A percentile compares a stretch with the other conserved stretches of the same genome.
These are phyloP conservation scores for Eutrema salsugineum DNA, from an alignment of 441 rosid species.

Conservation along the genomic window DNA sequence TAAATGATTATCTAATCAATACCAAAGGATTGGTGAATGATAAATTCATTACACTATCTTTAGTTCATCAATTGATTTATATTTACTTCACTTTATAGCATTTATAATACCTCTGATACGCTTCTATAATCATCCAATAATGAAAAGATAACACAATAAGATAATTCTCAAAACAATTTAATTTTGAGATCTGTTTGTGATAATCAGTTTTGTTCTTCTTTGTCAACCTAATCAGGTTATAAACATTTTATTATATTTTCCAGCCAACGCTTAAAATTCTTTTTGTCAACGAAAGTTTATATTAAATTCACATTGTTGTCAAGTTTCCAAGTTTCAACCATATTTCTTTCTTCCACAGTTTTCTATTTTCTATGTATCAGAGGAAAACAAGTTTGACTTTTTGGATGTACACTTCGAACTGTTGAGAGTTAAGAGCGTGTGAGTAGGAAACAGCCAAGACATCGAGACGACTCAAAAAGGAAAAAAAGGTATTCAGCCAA, in stretches of 20 bases:
- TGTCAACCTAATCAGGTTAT: background rate
- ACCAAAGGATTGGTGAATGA: constrained; percentile 6
- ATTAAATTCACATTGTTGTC: constrained; percentile 31
- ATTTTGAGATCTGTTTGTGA: background rate
- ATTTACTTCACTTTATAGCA: constrained; percentile 13
- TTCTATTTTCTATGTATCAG: constrained; percentile 13
- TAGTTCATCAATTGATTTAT: constrained; percentile 7
- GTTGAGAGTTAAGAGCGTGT: background rate
- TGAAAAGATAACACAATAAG: constrained; percentile 2
- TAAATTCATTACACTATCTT: constrained; percentile 18
- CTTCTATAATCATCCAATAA: constrained; percentile 6
- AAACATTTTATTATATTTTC: background rate
- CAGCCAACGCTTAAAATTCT: background rate
- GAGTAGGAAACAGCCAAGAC: constrained; percentile 13
- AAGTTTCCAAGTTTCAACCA: constrained; percentile 33
- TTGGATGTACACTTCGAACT: background rate
- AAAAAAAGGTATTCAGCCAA: background rate
- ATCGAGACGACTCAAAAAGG: background rate
- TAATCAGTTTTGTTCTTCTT: background rate
- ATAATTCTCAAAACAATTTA: background rate
- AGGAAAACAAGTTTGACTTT: constrained; percentile 31
- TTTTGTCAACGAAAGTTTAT: constrained; percentile 10
- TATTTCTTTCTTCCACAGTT: constrained; percentile 13
- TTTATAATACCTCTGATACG: constrained; percentile 2
- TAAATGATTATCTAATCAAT: constrained; percentile 29